Percentiles rank a stretch among this genome's conserved stretches.
Conservation (phyloP, 2,329 filamentous ascomycete genomes). For the Neodidymelliopsis sp. region DNA sequence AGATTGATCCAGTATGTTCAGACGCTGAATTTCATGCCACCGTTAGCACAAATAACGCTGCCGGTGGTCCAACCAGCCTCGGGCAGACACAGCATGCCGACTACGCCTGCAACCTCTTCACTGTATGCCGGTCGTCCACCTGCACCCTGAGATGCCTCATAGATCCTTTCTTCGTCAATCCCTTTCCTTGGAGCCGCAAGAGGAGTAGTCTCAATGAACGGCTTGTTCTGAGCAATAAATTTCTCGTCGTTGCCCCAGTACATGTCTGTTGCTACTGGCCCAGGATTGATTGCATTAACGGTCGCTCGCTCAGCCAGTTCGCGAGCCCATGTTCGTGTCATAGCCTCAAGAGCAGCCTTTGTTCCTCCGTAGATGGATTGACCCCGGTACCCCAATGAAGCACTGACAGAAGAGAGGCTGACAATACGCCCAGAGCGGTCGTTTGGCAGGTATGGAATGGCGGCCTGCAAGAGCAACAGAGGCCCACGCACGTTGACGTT, state of each 20-base stretch:
- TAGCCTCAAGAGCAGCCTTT: conserved; percentile 71
- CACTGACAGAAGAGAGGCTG: conserved; percentile 67
- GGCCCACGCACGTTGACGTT: conserved; percentile 84
- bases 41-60: conserved; percentile 80
- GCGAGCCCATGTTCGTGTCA: conserved; percentile 73
- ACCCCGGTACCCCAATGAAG: conserved; percentile 63
- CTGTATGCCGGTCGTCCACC: conserved; percentile 69
- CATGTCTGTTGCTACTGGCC: conserved; percentile 70
- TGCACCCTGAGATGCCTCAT: conserved; percentile 49
- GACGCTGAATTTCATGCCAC: conserved; percentile 65
- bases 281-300: conserved; percentile 72
- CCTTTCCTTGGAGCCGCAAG: conserved; percentile 67
- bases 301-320: conserved; percentile 69
- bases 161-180: conserved; percentile 67
- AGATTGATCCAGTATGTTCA: conserved; percentile 16
- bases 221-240: conserved; percentile 67
- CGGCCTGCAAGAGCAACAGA: conserved; percentile 77
- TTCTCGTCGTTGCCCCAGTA: conserved; percentile 63
- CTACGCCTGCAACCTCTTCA: conserved; percentile 75
- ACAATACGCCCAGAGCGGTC: conserved; percentile 73
- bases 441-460: conserved; percentile 70
- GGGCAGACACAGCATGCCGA: conserved; percentile 75
- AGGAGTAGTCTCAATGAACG: conserved; percentile 70
- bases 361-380: conserved; percentile 71
- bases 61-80: conserved; percentile 83